Percentiles rank a stretch among this genome's conserved stretches.
Evolutionary conservation across 1,284 basidiomycete species (phyloP).

Genomic region (Afroboletus lepidellus): DNA sequence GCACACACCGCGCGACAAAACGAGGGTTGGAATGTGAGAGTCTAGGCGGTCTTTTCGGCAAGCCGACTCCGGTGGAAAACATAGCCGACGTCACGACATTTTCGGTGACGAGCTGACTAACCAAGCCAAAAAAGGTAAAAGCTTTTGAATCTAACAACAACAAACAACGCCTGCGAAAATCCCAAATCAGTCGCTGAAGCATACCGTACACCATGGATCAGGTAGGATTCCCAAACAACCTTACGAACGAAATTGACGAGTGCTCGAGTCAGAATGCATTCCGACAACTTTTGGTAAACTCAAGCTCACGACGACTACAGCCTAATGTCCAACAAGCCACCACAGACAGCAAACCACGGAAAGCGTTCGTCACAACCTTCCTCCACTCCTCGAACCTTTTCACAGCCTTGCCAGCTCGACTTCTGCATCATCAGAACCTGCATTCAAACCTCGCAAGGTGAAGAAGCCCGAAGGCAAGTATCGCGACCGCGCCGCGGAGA

Average conservation of each 20-base stretch:
- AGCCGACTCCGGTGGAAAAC: not conserved
- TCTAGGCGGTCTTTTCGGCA: conserved; percentile 5
- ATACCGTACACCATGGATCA: conserved; percentile 24
- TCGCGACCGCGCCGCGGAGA: conserved; percentile 69
- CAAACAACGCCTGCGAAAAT: conserved; percentile 24
- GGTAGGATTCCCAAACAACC: conserved; percentile 12
- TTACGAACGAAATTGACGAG: not conserved
- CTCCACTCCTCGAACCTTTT: not conserved
- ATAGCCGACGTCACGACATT: not conserved
- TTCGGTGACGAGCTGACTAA: conserved; percentile 18
- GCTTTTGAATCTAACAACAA: conserved; percentile 28
- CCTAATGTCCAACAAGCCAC: conserved; percentile 3
- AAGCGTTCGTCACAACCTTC: conserved; percentile 18
- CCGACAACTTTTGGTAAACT: conserved; percentile 32
- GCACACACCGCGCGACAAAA: conserved; percentile 2
- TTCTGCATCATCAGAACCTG: conserved; percentile 45
- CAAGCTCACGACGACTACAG: conserved; percentile 22
- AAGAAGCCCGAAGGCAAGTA: conserved; percentile 61
- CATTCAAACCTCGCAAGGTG: conserved; percentile 76
- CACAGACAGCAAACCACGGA: conserved; percentile 18
- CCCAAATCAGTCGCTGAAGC: conserved; percentile 1
- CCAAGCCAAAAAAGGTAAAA: conserved; percentile 10
- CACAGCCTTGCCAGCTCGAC: conserved; percentile 26
- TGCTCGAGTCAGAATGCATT: conserved; percentile 38
- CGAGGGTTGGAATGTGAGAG: conserved; percentile 1